These are phyloP conservation scores for Gossypium rotundifolium DNA, from an alignment of 345 rosid species.

Conservation along the genomic window DNA sequence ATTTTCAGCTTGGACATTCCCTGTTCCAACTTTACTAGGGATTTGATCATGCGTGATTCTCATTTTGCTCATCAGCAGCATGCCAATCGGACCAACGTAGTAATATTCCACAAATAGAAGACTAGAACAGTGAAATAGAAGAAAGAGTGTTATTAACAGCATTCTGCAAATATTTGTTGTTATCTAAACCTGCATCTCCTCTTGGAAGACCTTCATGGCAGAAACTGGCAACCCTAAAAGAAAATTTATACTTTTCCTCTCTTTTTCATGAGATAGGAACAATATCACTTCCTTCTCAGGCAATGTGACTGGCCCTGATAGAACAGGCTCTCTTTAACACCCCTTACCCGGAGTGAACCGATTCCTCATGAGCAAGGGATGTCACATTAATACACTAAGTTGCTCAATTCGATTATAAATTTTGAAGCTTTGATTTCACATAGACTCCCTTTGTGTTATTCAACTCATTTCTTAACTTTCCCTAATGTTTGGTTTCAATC, in stretches of 20 bases:
- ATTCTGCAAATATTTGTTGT: background rate
- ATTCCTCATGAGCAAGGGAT: too few relatives aligned
- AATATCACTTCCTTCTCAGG: constrained; percentile 86
- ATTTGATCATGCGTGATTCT: background rate
- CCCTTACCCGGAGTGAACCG: too few relatives aligned
- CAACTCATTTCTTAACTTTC: too few relatives aligned
- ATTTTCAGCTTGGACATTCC: background rate
- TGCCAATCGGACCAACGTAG: background rate
- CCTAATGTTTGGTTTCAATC: too few relatives aligned
- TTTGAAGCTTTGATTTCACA: too few relatives aligned
- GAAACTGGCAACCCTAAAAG: constrained; percentile 79
- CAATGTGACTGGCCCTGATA: constrained; percentile 79
- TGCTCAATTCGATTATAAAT: too few relatives aligned
- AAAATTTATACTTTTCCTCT: constrained; percentile 77
- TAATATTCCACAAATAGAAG: background rate
- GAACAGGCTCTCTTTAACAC: constrained; percentile 30
- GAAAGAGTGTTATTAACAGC: background rate
- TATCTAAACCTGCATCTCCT: constrained; percentile 21
- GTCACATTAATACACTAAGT: too few relatives aligned
- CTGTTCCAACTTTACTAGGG: background rate
- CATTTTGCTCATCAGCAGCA: background rate
- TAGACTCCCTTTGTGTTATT: too few relatives aligned
- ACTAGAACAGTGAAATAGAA: background rate
- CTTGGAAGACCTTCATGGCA: constrained; percentile 66
- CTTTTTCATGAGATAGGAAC: constrained; percentile 76